Conservation (phyloP, 2,329 filamentous ascomycete species). For the Aspergillus hiratsukae region DNA sequence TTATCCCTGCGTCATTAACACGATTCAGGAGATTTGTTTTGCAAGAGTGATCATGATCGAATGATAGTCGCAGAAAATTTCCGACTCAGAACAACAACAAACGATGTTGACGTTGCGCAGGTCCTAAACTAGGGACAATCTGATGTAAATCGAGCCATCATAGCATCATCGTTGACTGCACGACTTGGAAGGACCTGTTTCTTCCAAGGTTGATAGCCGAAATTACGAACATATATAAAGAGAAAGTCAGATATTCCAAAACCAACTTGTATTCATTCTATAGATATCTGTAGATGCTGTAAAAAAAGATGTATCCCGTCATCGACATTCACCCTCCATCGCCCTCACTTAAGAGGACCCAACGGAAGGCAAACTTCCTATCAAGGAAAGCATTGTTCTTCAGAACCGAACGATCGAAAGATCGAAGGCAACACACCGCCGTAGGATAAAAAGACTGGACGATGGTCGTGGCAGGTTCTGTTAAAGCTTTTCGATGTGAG, state of each 20-base stretch:
- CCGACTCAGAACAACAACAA: no score
- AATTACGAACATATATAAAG: conserved; percentile 7
- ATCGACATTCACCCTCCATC: conserved; percentile 68
- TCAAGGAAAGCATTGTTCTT: conserved; percentile 56
- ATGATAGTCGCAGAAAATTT: not conserved
- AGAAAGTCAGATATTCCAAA: not conserved
- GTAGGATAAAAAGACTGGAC: conserved; percentile 48
- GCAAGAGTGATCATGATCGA: not conserved
- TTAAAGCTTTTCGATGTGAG: conserved; percentile 55
- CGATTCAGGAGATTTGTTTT: no score
- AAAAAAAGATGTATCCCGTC: conserved; percentile 53
- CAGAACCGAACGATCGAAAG: conserved; percentile 57
- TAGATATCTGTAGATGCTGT: not conserved
- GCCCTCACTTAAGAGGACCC: conserved; percentile 67
- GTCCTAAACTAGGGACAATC: no score
- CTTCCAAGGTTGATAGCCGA: no score
- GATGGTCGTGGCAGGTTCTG: conserved; percentile 67
- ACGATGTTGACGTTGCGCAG: no score
- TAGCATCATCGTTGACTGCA: no score
- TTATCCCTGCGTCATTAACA: no score
- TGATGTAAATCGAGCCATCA: no score
- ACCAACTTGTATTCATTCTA: not conserved
- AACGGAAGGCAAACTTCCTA: conserved; percentile 69
- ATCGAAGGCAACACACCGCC: conserved; percentile 66
- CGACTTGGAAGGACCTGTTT: no score